Evolutionary conservation across 2,329 filamentous ascomycete species (phyloP).

Genomic region (Grosmannia huntii): DNA sequence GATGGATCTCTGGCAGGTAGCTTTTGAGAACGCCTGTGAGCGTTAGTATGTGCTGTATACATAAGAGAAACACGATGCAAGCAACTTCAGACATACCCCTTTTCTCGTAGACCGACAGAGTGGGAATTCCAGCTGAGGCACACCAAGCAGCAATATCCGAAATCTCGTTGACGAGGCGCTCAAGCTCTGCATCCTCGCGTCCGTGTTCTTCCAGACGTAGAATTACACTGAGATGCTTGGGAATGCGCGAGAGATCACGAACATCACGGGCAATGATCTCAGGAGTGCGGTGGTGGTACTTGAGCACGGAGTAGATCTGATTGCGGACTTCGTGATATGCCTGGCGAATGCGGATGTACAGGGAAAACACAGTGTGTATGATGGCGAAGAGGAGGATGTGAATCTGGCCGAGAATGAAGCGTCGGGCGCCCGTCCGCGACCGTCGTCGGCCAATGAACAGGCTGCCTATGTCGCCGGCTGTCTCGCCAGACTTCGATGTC

Average conservation of each 20-base stretch:
- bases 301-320: slow-evolving; percentile 66
- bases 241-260: slow-evolving; percentile 56
- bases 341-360: slow-evolving; percentile 74
- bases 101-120: slow-evolving; percentile 83
- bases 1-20: slow-evolving; percentile 74
- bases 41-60: neutral
- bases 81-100: slow-evolving; percentile 47
- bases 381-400: slow-evolving; percentile 55
- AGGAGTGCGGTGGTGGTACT: slow-evolving; percentile 92
- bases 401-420: slow-evolving; percentile 48
- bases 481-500: neutral
- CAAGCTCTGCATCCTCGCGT: slow-evolving; percentile 59
- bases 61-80: neutral
- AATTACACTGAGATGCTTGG: slow-evolving; percentile 79
- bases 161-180: slow-evolving; percentile 79
- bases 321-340: slow-evolving; percentile 68
- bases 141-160: slow-evolving; percentile 91
- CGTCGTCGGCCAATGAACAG: slow-evolving; percentile 11
- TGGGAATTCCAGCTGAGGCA: slow-evolving; percentile 74
- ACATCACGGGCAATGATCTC: slow-evolving; percentile 87
- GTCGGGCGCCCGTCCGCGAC: slow-evolving; percentile 43
- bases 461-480: neutral
- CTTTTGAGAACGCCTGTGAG: slow-evolving; percentile 69
- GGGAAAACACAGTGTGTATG: slow-evolving; percentile 70
- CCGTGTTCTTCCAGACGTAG: slow-evolving; percentile 60